Conservation (phyloP, 805 yeast species). For the Saccharomycopsis javanensis region DNA sequence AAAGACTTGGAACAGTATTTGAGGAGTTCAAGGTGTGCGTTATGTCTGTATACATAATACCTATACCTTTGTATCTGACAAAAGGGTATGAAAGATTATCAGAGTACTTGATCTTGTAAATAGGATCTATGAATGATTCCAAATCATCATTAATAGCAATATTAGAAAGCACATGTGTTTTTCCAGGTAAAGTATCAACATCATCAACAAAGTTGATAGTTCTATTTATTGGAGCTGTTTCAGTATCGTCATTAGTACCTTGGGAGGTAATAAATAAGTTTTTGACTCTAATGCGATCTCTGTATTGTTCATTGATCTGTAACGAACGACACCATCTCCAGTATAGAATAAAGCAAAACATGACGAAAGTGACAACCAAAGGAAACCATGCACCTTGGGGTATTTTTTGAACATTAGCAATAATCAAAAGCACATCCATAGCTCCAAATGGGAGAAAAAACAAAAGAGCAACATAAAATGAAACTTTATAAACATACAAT, state of each 20-base stretch:
- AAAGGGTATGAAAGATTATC: not conserved
- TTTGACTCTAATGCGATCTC: constrained; percentile 9
- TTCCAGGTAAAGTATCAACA: constrained; percentile 9
- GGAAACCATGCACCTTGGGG: constrained; percentile 60
- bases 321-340: constrained; percentile 42
- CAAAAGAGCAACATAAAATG: constrained; percentile 28
- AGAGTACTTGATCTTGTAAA: constrained; percentile 2
- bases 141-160: not conserved
- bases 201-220: constrained; percentile 17
- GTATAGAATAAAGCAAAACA: constrained; percentile 30
- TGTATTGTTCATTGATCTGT: constrained; percentile 32
- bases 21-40: constrained; percentile 32
- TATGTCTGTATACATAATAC: constrained; percentile 16
- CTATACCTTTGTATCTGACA: constrained; percentile 12
- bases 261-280: not conserved
- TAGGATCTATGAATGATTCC: constrained; percentile 6
- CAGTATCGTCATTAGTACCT: not conserved
- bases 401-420: constrained; percentile 42
- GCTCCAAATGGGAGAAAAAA: constrained; percentile 35
- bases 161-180: not conserved
- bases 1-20: constrained; percentile 34
- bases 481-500: constrained; percentile 35
- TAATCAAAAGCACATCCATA: constrained; percentile 37
- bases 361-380: constrained; percentile 34
- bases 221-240: not conserved